Base-by-base conservation (phyloP, 108 stramenopile species). In the Cyclotella baltica region DNA sequence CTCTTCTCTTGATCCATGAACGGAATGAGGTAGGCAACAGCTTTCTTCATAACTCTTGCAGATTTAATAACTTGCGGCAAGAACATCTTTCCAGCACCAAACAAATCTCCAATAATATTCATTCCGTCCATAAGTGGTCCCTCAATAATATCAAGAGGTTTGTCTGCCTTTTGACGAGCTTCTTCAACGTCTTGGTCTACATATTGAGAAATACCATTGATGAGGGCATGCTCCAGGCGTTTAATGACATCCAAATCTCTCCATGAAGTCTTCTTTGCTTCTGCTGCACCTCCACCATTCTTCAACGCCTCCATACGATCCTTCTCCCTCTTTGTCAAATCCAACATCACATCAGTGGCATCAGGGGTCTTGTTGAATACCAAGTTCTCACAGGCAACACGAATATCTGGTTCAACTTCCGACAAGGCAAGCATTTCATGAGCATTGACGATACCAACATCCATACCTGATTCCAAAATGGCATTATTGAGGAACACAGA, bases 31-130 rank as follows among this genome's bases (percentile, higher is more conserved):
- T 98, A 98, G 3, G 98, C 98, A 31, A 99, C 99, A 48, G 99
- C 99, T 85, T 99, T 99, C 93, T 99, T 99, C 99, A 99, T 99
- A 0, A 99, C 99, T 36, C 99, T 96, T 33, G 99, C 99, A 35
- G 96, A 97, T 81, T 99, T 99, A 84, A 99, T 99, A 50, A 99
- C 99, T 91, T 99, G 99, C 33, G 99, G 99, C 68, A 99, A 85
- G 73, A 99, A 99, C 99, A 99, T 99, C 81, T 99, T 99, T 55
- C 99, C 99, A 37, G 97, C 80, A 30, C 99, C 99, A 75, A 99
- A 99, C 38, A 99, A 83, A 82, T 99, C 99, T 11, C 99, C 99
- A 35, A 99, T 97, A 6, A 98, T 87, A 78, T 99, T 99, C 99
- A 99, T 99, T 51, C 99, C 99, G 72, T 96, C 94, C 99, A 99